Conservation (phyloP, 176 grass and related monocot genomes). For the Poa annua region DNA sequence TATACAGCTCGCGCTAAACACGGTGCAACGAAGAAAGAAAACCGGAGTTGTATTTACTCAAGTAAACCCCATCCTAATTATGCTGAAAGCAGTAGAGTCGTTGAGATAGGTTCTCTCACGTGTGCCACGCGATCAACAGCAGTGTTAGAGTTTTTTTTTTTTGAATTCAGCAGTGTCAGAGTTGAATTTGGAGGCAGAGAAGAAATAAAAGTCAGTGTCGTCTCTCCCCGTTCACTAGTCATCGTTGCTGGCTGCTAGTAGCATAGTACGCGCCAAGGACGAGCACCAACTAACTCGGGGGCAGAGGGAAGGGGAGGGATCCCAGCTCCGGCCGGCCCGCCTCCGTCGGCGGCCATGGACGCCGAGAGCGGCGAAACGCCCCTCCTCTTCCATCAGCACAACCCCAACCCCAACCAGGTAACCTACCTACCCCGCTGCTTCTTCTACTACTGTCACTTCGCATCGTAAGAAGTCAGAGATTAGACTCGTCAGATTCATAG, state of each 20-base stretch:
- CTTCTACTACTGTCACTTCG: no score
- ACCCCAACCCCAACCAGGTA: slow-evolving; percentile 8
- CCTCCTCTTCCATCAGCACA: slow-evolving; percentile 39
- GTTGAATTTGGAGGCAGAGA: neutral
- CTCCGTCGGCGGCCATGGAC: slow-evolving; percentile 36
- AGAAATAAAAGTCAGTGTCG: neutral
- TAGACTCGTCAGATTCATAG: neutral
- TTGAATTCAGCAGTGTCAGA: no score
- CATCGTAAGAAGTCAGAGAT: no score
- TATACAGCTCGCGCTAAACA: neutral
- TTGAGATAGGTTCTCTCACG: no score
- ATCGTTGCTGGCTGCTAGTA: neutral
- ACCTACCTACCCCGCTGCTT: neutral
- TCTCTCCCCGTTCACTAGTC: neutral
- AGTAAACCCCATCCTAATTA: no score
- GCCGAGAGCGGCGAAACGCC: slow-evolving; percentile 43
- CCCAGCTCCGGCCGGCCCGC: neutral
- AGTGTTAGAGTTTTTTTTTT: no score
- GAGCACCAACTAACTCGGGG: neutral
- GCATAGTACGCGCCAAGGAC: neutral
- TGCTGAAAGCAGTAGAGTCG: neutral
- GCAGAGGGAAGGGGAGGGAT: neutral
- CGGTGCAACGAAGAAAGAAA: neutral
- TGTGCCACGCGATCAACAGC: no score
- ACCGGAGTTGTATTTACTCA: neutral